Conservation (phyloP, 441 rosid species). For the Populus hybrid region DNA sequence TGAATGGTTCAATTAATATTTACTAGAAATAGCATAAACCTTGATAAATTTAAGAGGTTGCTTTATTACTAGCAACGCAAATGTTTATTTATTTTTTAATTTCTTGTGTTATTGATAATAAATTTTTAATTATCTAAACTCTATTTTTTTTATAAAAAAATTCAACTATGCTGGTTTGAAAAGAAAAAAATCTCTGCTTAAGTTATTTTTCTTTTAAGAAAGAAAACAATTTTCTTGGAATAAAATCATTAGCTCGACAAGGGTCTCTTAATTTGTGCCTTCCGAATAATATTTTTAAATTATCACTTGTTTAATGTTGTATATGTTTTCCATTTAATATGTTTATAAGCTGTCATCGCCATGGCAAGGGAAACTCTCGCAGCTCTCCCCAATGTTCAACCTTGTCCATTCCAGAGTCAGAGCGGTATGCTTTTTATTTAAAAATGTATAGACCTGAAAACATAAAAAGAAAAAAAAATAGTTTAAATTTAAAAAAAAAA, state of each 20-base stretch:
- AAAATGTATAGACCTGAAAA: background rate
- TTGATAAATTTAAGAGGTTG: background rate
- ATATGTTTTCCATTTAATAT: no score
- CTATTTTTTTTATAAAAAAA: no score
- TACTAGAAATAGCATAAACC: background rate
- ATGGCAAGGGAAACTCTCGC: slow-evolving; percentile 4
- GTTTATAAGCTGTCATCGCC: slow-evolving; percentile 12
- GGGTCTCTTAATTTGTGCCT: background rate
- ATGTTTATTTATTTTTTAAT: no score
- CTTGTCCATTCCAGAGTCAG: slow-evolving; percentile 2
- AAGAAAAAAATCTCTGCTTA: background rate
- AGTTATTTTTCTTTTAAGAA: no score
- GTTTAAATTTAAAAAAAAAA: background rate
- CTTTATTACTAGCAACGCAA: no score
- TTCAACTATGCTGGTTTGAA: background rate
- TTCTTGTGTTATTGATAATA: background rate
- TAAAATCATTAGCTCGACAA: background rate
- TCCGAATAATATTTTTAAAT: background rate
- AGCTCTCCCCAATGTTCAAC: slow-evolving; percentile 12
- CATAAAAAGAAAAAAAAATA: background rate
- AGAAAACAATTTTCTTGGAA: no score
- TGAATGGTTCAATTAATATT: no score
- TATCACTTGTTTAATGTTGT: no score
- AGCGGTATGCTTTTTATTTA: background rate
- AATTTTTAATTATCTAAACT: no score